Evolutionary conservation across 495 filamentous ascomycete genomes (phyloP), one percentile per base, ranked within the genome.

Genomic region (Sphaerosporella brunnea): DNA sequence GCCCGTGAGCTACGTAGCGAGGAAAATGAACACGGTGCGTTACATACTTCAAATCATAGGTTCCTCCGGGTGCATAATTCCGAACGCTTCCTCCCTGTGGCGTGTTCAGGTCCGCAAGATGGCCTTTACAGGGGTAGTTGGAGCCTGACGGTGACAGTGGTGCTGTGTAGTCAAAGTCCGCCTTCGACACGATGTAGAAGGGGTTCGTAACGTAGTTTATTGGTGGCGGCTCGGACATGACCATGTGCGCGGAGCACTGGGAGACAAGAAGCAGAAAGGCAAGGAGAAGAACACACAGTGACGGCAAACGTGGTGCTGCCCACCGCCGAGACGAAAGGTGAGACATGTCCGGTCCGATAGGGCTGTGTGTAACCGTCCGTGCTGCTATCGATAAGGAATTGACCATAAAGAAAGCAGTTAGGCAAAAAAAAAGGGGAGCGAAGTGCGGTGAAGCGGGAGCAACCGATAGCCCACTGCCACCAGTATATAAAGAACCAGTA

Each of bases 91-190:
- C 50, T 10, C 56, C 58, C 37, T 53, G 50, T 9, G 58, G 54
- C 11, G 60, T 50, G 52, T 69, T 67, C 7, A 62, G 38, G 34
- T 74, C 69, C 4, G 67, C 63, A 26, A 63, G 61, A 42, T 72
- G 71, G 18, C 71, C 71, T 49, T 69, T 71, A 52, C 71, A 74
- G 21, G 71, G 71, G 48, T 63, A 74, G 51, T 74, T 68, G 4
- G 62, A 63, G 5, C 71, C 70, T 5, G 62, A 63, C 1, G 63
- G 46, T 7, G 63, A 60, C 25, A 74, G 51, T 8, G 71, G 70
- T 47, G 67, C 70, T 28, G 66, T 72, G 54, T 73, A 73, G 4
- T 70, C 71, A 45, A 71, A 73, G 54, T 74, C 71, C 16, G 38
- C 58, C 36, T 57, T 60, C 15, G 57, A 40, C 16, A 19, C 36